Base-by-base conservation (phyloP, 805 yeast species). In the Metschnikowia koreensis region DNA sequence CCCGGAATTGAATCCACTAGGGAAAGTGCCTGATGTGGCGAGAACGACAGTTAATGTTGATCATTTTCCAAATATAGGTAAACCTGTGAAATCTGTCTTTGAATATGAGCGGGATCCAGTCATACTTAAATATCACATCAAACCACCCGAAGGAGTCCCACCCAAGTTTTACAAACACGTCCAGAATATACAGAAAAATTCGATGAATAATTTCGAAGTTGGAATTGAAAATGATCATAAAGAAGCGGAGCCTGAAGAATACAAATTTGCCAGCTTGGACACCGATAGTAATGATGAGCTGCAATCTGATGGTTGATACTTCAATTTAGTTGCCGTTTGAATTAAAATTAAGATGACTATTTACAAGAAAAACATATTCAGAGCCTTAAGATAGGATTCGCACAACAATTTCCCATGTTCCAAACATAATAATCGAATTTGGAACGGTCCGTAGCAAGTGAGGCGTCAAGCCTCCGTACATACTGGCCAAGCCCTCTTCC, bases 391-490 rank as follows among this genome's bases (percentile, higher is more conserved):
- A 57, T 50, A 72, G 68, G 44, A 73, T 59, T 51, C 76, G 61
- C 11, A 74, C 79, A 27, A 74, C 74, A 36, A 94, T 67, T 66
- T 94, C 99, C 98, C 98, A 94, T 3, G 98, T 92, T 43, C 99
- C 99, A 75, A 94, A 94, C 99, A 94, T 94, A 60, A 94, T 93
- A 66, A 94, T 91, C 64, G 96, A 88, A 70, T 94, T 94, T 3
- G 99, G 99, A 47, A 94, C 99, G 0, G 99, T 94, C 70, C 99
- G 82, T 74, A 94, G 80, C 63, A 94, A 74, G 71, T 94, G 99
- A 4, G 99, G 97, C 1, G 99, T 94, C 62, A 94, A 77, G 0
- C 99, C 99, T 50, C 99, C 97, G 66, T 94, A 94, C 90, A 94
- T 87, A 11, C 97, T 87, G 7, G 80, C 85, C 47, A 93, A 69